Evolutionary conservation across 257 asterid species (phyloP).

Genomic region (Nicotiana undulata): DNA sequence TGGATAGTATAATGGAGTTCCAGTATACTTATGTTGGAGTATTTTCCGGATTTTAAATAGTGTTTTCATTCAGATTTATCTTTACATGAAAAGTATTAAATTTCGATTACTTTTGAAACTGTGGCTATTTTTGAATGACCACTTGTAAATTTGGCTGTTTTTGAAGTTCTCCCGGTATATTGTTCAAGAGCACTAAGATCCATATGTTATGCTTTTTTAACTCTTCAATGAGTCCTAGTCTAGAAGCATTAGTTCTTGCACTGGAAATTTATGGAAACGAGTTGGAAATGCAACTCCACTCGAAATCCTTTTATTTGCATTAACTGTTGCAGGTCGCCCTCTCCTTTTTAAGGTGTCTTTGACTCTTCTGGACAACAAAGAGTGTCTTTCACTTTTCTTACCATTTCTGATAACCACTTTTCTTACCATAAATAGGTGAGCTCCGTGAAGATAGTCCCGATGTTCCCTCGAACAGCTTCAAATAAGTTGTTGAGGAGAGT

Average conservation of each 20-base stretch:
- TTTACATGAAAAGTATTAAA: too few species aligned
- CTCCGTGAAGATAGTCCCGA: slow-evolving; percentile 52
- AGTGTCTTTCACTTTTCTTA: too few species aligned
- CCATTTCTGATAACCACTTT: background rate
- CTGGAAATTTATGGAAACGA: background rate
- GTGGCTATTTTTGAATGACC: too few species aligned
- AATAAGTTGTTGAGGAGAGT: slow-evolving; percentile 72
- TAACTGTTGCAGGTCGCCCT: background rate
- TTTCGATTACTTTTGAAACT: too few species aligned
- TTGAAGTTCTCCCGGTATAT: too few species aligned
- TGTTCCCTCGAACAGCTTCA: slow-evolving; percentile 89
- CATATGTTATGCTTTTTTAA: background rate
- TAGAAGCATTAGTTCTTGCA: background rate
- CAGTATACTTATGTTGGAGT: too few species aligned
- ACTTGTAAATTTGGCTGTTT: too few species aligned
- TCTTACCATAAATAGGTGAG: slow-evolving; percentile 41
- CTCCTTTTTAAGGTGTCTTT: background rate
- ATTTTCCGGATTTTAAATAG: too few species aligned
- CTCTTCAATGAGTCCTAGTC: background rate
- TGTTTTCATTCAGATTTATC: too few species aligned
- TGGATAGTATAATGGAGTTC: too few species aligned
- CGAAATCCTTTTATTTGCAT: too few species aligned
- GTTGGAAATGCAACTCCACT: background rate
- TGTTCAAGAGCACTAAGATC: background rate
- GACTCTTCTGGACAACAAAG: background rate